A percentile compares a stretch with the other conserved stretches of the same genome.
Evolutionary conservation across 768 basidiomycete genomes (phyloP).

Genomic region (Auricularia cornea): DNA sequence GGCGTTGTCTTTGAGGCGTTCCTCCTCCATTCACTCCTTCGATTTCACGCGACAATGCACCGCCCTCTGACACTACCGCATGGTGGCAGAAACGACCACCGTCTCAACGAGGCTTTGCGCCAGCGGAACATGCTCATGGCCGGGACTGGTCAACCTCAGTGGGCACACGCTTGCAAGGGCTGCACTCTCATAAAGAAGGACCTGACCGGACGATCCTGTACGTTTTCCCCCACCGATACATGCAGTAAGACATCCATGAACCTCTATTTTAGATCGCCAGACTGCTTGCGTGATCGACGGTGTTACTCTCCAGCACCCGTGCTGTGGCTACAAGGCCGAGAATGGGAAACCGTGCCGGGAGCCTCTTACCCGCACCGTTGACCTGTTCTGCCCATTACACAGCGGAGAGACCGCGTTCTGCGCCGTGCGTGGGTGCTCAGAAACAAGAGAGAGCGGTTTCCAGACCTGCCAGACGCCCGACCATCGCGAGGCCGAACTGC

Average conservation of each 20-base stretch:
- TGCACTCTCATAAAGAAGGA: not conserved
- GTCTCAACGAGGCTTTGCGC: not conserved
- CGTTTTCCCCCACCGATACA: not conserved
- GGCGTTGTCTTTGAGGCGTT: not conserved
- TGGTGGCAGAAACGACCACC: not conserved
- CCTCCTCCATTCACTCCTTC: not conserved
- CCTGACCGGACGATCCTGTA: not conserved
- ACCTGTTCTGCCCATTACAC: constrained; percentile 14
- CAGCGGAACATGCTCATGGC: not conserved
- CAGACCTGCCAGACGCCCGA: not conserved
- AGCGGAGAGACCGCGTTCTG: not conserved
- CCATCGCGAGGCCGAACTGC: not conserved
- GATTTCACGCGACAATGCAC: not conserved
- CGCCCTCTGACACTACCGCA: not conserved
- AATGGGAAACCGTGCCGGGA: constrained; percentile 5
- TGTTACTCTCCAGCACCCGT: constrained; percentile 18
- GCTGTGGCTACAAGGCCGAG: constrained; percentile 12
- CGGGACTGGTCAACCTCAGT: constrained; percentile 2
- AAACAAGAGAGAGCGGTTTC: not conserved
- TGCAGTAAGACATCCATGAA: not conserved
- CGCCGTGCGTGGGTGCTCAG: not conserved
- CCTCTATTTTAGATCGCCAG: not conserved
- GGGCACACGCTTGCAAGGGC: constrained; percentile 3
- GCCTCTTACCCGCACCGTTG: constrained; percentile 3
- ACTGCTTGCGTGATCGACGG: constrained; percentile 15